A percentile compares a stretch with the other conserved stretches of the same genome.
Evolutionary conservation across 2,329 filamentous ascomycete species (phyloP).

Genomic region (Diaporthe batatas): DNA sequence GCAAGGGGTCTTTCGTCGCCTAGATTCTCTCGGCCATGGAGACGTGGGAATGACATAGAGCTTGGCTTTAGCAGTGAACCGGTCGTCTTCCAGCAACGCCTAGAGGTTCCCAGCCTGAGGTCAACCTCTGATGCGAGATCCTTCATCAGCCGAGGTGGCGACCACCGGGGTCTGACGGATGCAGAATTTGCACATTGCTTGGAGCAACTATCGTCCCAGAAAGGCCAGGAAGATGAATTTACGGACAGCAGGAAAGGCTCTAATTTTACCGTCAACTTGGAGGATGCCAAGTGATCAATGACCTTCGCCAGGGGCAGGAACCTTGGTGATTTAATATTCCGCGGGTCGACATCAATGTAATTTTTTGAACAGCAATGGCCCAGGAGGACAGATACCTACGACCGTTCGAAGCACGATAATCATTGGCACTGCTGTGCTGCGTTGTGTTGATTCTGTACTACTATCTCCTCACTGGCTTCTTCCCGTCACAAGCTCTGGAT

Average conservation of each 20-base stretch:
- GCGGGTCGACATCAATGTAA: background rate
- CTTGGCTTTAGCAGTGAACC: conserved; percentile 13
- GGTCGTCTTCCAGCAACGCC: conserved; percentile 32
- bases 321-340: background rate
- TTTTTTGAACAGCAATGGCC: background rate
- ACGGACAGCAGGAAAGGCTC: conserved; percentile 5
- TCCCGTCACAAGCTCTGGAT: background rate
- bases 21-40: background rate
- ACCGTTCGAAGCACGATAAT: no score
- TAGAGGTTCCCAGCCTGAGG: conserved; percentile 34
- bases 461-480: background rate
- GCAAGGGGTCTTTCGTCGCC: background rate
- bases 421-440: background rate
- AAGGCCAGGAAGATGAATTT: background rate
- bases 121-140: conserved; percentile 25
- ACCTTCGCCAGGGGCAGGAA: background rate
- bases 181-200: conserved; percentile 4
- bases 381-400: background rate
- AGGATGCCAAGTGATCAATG: background rate
- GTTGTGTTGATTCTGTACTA: background rate
- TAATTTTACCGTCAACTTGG: background rate
- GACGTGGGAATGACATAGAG: background rate
- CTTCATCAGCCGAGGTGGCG: background rate
- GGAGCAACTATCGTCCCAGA: background rate
- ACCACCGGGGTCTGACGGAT: conserved; percentile 21